Evolutionary conservation across 169 alveolate genomes (phyloP).

Genomic region (Nephromyces sp.): DNA sequence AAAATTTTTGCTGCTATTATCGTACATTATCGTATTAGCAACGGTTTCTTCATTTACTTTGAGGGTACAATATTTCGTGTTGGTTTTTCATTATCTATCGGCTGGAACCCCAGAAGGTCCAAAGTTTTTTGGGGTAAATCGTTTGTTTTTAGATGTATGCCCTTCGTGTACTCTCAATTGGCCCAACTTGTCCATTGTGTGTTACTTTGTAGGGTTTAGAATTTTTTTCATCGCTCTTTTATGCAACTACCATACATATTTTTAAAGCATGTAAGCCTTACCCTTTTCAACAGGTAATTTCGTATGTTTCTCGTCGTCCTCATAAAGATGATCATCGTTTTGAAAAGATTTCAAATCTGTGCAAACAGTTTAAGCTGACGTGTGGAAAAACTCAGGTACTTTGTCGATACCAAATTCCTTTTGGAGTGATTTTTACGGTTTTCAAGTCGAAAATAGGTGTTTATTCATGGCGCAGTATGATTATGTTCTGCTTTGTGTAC

Average conservation of each 20-base stretch:
- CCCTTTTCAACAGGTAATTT: constrained; percentile 38
- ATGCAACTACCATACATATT: neutral
- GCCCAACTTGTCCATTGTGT: neutral
- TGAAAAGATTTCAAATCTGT: constrained; percentile 82
- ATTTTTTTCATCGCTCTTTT: neutral
- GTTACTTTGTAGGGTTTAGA: neutral
- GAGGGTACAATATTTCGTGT: no score
- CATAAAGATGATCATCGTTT: constrained; percentile 70
- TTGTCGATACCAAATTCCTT: neutral
- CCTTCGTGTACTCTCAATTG: neutral
- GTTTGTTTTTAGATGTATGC: neutral
- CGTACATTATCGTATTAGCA: no score
- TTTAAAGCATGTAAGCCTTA: neutral
- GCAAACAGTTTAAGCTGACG: constrained; percentile 78
- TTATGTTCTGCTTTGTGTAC: neutral
- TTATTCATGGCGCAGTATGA: neutral
- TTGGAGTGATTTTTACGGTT: neutral
- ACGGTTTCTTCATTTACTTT: no score
- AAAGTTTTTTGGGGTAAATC: neutral
- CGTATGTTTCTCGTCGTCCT: constrained; percentile 42
- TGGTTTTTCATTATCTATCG: no score
- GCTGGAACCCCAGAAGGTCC: neutral
- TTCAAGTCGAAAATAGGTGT: neutral
- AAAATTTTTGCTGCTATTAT: no score
- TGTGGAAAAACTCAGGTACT: constrained; percentile 64